Percentiles rank a stretch among this genome's conserved stretches.
These are phyloP conservation scores for Bacterosira constricta DNA, from an alignment of 108 stramenopile species.

Conservation along the genomic window DNA sequence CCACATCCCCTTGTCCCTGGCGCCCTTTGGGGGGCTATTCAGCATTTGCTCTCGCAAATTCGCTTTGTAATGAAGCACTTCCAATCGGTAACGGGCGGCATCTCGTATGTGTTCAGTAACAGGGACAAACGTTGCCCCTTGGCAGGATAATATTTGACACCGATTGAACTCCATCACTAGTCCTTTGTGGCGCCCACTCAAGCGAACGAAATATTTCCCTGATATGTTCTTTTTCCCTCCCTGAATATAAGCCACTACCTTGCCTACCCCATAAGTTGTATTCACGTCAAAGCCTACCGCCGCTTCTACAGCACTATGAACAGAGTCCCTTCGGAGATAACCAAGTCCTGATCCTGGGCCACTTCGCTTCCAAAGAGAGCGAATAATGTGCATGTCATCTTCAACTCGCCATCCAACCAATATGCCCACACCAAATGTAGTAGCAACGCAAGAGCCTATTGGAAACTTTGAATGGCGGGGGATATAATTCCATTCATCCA, in stretches of 20 bases:
- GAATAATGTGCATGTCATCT: slow-evolving; percentile 85
- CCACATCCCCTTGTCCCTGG: slow-evolving; percentile 49
- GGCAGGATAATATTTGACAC: slow-evolving; percentile 65
- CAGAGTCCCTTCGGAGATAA: slow-evolving; percentile 71
- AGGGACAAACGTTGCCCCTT: slow-evolving; percentile 78
- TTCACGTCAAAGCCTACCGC: slow-evolving; percentile 81
- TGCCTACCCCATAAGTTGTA: slow-evolving; percentile 67
- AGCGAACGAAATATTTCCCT: slow-evolving; percentile 67
- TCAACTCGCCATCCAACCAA: slow-evolving; percentile 90
- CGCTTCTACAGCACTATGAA: slow-evolving; percentile 70
- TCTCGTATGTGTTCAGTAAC: slow-evolving; percentile 80
- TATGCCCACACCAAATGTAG: slow-evolving; percentile 83
- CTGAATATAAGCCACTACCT: slow-evolving; percentile 60
- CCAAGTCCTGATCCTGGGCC: slow-evolving; percentile 69
- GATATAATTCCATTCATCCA: slow-evolving; percentile 81
- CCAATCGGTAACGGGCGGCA: slow-evolving; percentile 78
- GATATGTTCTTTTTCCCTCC: slow-evolving; percentile 58
- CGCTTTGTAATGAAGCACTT: slow-evolving; percentile 72
- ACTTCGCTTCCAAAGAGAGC: slow-evolving; percentile 79
- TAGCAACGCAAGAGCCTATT: slow-evolving; percentile 85
- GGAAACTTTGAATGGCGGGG: slow-evolving; percentile 86
- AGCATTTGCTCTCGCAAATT: slow-evolving; percentile 50
- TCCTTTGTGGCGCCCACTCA: slow-evolving; percentile 39
- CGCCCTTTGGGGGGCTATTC: slow-evolving; percentile 6
- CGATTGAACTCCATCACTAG: slow-evolving; percentile 58